Percentiles rank a stretch among this genome's conserved stretches.
Evolutionary conservation across 331 rosid genomes (phyloP).

Genomic region (Ulmus americana): DNA sequence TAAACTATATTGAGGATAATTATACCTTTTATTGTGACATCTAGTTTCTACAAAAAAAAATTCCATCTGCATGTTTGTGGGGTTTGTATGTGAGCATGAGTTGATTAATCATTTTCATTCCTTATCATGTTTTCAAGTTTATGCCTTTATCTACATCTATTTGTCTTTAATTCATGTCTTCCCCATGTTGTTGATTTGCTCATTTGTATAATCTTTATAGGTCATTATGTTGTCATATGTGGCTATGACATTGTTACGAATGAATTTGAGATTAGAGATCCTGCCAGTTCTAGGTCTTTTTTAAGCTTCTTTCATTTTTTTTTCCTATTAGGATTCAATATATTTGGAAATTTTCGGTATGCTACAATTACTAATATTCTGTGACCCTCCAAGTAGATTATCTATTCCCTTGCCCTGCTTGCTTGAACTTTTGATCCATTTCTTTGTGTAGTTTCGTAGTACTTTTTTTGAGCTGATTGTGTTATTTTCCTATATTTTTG

Average conservation of each 20-base stretch:
- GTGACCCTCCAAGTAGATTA: neutral
- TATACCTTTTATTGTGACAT: neutral
- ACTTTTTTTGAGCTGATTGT: neutral
- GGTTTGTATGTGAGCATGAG: neutral
- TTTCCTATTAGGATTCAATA: neutral
- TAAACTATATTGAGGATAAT: neutral
- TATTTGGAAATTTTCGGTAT: neutral
- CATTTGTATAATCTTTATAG: slow-evolving; percentile 32
- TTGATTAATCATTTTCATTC: slow-evolving; percentile 10
- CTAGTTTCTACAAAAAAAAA: neutral
- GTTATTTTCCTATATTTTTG: neutral
- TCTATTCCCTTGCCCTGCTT: neutral
- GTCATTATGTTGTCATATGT: slow-evolving; percentile 87
- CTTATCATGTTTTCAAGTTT: neutral
- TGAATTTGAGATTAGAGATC: slow-evolving; percentile 99
- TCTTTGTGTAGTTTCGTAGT: neutral
- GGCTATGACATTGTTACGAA: slow-evolving; percentile 82
- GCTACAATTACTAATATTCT: neutral
- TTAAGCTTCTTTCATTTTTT: neutral
- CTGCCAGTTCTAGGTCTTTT: slow-evolving; percentile 69
- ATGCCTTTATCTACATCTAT: neutral
- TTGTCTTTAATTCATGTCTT: neutral
- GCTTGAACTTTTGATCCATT: neutral
- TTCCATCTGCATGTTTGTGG: neutral
- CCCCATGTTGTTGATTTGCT: neutral